These are phyloP conservation scores for Batkoa obscura DNA, from an alignment of 371 early-diverging fungal species.

Conservation along the genomic window DNA sequence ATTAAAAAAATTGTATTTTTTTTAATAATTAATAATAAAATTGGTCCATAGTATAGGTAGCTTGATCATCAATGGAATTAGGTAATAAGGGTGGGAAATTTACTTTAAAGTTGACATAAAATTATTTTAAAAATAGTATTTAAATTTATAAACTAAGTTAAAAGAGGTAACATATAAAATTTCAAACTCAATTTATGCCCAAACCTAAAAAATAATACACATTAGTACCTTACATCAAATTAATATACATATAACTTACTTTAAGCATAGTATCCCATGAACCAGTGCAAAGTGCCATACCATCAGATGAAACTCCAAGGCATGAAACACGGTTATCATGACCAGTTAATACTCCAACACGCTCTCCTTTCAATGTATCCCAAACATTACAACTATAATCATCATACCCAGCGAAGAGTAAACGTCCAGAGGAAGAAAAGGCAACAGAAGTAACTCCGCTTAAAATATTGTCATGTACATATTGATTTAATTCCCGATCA, in stretches of 20 bases:
- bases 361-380: slow-evolving; percentile 89
- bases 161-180: too few relatives aligned
- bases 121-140: too few relatives aligned
- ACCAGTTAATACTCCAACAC: slow-evolving; percentile 82
- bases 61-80: too few relatives aligned
- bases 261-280: slow-evolving; percentile 92
- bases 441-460: slow-evolving; percentile 93
- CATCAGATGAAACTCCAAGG: slow-evolving; percentile 85
- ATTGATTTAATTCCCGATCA: slow-evolving; percentile 87
- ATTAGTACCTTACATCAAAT: neutral
- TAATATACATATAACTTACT: slow-evolving; percentile 18
- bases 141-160: too few relatives aligned
- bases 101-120: too few relatives aligned
- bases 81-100: too few relatives aligned
- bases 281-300: slow-evolving; percentile 94
- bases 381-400: slow-evolving; percentile 96
- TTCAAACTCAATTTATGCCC: neutral
- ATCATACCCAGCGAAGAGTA: slow-evolving; percentile 94
- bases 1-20: too few relatives aligned
- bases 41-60: too few relatives aligned
- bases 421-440: slow-evolving; percentile 83
- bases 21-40: too few relatives aligned
- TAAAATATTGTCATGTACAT: slow-evolving; percentile 83
- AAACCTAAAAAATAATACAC: neutral
- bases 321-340: slow-evolving; percentile 96